Base-by-base conservation (phyloP, 805 yeast genomes). In the Spathaspora hagerdaliae region DNA sequence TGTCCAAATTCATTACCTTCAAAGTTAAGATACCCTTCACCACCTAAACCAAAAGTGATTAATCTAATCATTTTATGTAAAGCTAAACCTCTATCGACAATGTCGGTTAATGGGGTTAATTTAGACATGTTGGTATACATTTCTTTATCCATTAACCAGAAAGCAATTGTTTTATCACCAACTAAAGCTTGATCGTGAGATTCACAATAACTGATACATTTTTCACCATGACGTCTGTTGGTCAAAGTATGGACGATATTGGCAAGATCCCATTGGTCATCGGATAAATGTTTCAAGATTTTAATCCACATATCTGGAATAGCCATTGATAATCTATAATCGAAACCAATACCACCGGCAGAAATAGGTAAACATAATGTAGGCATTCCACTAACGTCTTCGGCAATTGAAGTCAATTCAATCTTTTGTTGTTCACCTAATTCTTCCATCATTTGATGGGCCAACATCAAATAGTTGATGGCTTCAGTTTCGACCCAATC, bases 261-360 rank as follows among this genome's bases (percentile, higher is more conserved):
- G 38, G 85, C 89, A 71, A 92, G 66, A 57, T 91, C 89, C 99
- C 99, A 92, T 42, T 88, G 85, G 49, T 91, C 96, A 64, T 92
- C 98, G 38, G 67, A 59, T 48, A 76, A 69, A 61, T 91, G 97
- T 61, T 94, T 92, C 55, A 92, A 69, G 40, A 90, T 65, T 64
- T 94, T 94, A 69, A 92, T 92, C 99, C 99, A 92, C 98, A 92
- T 92, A 64, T 92, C 99, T 4, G 99, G 99, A 48, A 92, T 74
- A 1, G 98, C 97, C 99, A 92, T 92, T 2, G 96, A 94, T 44
- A 92, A 74, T 51, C 98, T 75, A 64, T 92, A 92, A 62, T 91
- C 94, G 58, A 92, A 92, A 0, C 97, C 99, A 50, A 86, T 83
- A 46, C 99, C 99, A 41, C 98, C 98, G 24, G 71, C 61, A 0